Base-by-base conservation (phyloP, 1,139 yeast genomes). In the Scheffersomyces lignicola region DNA sequence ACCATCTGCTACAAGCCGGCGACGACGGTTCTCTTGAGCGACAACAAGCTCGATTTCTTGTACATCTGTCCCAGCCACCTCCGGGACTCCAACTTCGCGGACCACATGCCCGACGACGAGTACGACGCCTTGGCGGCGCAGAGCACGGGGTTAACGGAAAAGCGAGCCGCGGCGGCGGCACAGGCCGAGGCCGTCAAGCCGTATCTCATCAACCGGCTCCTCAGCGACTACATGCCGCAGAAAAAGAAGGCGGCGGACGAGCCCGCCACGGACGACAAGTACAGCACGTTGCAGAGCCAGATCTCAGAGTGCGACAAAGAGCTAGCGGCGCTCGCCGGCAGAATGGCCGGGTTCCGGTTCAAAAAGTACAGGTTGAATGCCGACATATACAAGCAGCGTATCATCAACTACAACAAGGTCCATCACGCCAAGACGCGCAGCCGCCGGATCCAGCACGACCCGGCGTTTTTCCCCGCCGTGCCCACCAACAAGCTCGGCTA, bases 11-110 rank as follows among this genome's bases (percentile, higher is more conserved):
- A 69, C 52, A 80, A 80, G 44, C 87, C 92, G 2, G 64, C 87
- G 0, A 46, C 68, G 1, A 66, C 76, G 0, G 95, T 85, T 2
- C 59, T 85, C 24, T 69, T 82, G n/a, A 65, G 80, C 2, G 59
- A 58, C 2, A 64, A 62, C 38, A 58, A 70, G 47, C 61, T 67
- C 3, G 92, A 84, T 53, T 83, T 80, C 66, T 81, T 86, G 53
- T 84, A 83, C 52, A 67, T 77, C 1, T 86, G 95, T 53, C 74
- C 70, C 17, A 47, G 66, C n/a, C 95, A 85, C 57, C 56, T 85
- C 31, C 58, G 56, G 12, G 94, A 85, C 49, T 56, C 68, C 1
- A 66, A 71, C n/a, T 84, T 84, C 57, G 88, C 85, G 3, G 56
- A 59, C 2, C 78, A 85, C 0, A 48, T 72, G 2, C 61, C 65